Evolutionary conservation across 768 basidiomycete species (phyloP), one percentile per base, ranked within the genome.

Genomic region (Boletus rubropictus): DNA sequence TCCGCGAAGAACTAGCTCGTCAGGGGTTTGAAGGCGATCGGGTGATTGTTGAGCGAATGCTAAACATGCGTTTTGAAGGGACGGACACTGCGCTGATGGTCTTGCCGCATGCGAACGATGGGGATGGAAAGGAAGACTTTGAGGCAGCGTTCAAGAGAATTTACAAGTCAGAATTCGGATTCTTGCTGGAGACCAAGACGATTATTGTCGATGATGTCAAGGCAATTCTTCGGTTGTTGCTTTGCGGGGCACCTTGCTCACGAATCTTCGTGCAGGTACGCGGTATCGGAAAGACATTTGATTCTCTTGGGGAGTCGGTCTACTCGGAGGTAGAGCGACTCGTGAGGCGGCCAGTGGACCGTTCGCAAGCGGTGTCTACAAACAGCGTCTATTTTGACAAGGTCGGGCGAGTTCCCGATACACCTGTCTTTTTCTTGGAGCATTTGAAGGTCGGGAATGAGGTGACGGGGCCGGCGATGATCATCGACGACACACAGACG

Each of bases 401-500:
- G 39, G 61, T 86, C 3, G 89, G 91, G 4, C 75, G 93, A 18
- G 77, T 89, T 31, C 67, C 79, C 32, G 76, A 88, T 50, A 89
- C 88, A 0, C 93, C 92, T 0, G 85, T 97, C 21, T 95, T 75
- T 64, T 59, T 83, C 56, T 69, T 97, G 50, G 79, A 79, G 35
- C 68, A 71, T 12, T 66, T 97, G 48, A 71, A 69, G 0, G 69
- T 82, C 11, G 93, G 92, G 3, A 85, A 91, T 47, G 70, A 73
- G 33, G 71, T 95, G 22, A 67, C 77, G 36, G 95, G 94, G 7
- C 93, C 95, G 8, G 90, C 92, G 29, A 85, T 97, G 79, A 85
- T 98, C 51, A 89, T 96, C 57, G 94, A 98, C 65, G 75, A 89
- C 55, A 97, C 94, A 18, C 95, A 96, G 71, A 96, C 94, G 20